Evolutionary conservation across 371 early-diverging fungal species (phyloP).

Genomic region (Amoeboaphelidium protococcarum): DNA sequence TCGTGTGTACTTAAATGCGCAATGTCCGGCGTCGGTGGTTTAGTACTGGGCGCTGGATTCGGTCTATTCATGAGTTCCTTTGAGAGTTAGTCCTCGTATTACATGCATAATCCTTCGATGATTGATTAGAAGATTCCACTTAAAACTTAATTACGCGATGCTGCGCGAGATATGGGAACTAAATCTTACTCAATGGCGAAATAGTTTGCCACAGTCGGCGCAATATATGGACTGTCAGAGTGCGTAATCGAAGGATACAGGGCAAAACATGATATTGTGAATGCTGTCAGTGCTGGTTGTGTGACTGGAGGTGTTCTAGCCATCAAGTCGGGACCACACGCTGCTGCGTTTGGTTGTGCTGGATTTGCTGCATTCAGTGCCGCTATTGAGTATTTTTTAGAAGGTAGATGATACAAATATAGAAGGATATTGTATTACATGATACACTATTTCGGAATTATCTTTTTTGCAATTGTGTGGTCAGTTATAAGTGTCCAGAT

Average conservation of each 20-base stretch:
- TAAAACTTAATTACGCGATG: slow-evolving; percentile 5
- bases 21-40: slow-evolving; percentile 48
- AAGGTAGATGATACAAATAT: not conserved
- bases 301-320: slow-evolving; percentile 72
- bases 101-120: slow-evolving; percentile 9
- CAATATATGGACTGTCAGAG: slow-evolving; percentile 69
- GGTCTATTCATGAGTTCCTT: slow-evolving; percentile 75
- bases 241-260: slow-evolving; percentile 87
- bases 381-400: slow-evolving; percentile 59
- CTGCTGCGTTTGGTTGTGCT: slow-evolving; percentile 40
- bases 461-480: too few species aligned
- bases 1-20: slow-evolving; percentile 49
- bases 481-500: slow-evolving; percentile 55
- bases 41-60: slow-evolving; percentile 67
- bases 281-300: slow-evolving; percentile 68
- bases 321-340: slow-evolving; percentile 20
- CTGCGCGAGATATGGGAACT: slow-evolving; percentile 48
- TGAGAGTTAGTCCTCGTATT: slow-evolving; percentile 29
- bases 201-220: slow-evolving; percentile 73
- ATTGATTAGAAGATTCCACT: slow-evolving; percentile 38
- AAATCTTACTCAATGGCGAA: slow-evolving; percentile 54
- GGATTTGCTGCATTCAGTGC: slow-evolving; percentile 84
- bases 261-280: slow-evolving; percentile 74
- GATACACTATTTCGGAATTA: too few species aligned
- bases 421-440: too few species aligned